A percentile compares a stretch with the other conserved stretches of the same genome.
Conservation (phyloP, 768 basidiomycete genomes). For the Suillus fuscotomentosus region DNA sequence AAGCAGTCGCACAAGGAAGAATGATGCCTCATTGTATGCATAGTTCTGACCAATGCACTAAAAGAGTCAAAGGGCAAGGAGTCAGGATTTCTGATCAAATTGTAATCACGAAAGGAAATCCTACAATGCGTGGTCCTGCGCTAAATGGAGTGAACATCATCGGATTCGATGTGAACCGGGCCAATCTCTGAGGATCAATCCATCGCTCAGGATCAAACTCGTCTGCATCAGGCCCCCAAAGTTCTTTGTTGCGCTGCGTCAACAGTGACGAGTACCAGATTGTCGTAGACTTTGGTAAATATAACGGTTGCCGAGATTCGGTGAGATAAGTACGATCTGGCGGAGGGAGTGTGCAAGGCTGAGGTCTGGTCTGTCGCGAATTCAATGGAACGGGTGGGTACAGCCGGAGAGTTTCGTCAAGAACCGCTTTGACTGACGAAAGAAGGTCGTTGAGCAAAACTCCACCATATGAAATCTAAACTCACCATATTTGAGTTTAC, state of each 20-base stretch:
- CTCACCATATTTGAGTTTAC: conserved; percentile 65
- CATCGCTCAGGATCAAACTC: conserved; percentile 80
- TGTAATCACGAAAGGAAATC: conserved; percentile 10
- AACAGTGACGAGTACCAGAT: conserved; percentile 63
- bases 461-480: conserved; percentile 10
- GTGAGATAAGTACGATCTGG: conserved; percentile 47
- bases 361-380: conserved; percentile 53
- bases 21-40: conserved; percentile 75
- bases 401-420: conserved; percentile 75
- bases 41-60: conserved; percentile 75
- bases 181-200: conserved; percentile 57
- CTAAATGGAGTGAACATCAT: conserved; percentile 76
- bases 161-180: conserved; percentile 53
- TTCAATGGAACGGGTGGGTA: conserved; percentile 82
- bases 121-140: conserved; percentile 59
- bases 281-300: conserved; percentile 56
- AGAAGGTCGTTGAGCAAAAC: conserved; percentile 7
- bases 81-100: background rate
- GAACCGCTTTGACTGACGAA: conserved; percentile 63
- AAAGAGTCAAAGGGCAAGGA: conserved; percentile 9
- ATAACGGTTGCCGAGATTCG: conserved; percentile 41
- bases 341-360: conserved; percentile 49
- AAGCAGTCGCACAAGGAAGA: conserved; percentile 64
- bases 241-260: conserved; percentile 60
- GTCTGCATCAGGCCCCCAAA: conserved; percentile 78